Evolutionary conservation across 129 eudicot species (phyloP).

Genomic region (sunflower (Helianthus annuus)): HanXRQr2.0-SUNRISE NC_035436.2:186299135-186299634

Average conservation of each 20-base stretch:
- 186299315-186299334: slow-evolving; percentile 65
- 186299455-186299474: slow-evolving; percentile 54
- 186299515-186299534: slow-evolving; percentile 53
- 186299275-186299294: slow-evolving; percentile 16
- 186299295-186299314: slow-evolving; percentile 21
- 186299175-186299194: background rate
- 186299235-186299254: slow-evolving; percentile 10
- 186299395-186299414: slow-evolving; percentile 53
- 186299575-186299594: slow-evolving; percentile 19
- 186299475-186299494: slow-evolving; percentile 46
- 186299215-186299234: slow-evolving; percentile 16
- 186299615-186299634: slow-evolving; percentile 18
- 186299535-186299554: slow-evolving; percentile 19
- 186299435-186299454: slow-evolving; percentile 54
- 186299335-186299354: slow-evolving; percentile 81
- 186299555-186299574: slow-evolving; percentile 17
- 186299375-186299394: slow-evolving; percentile 62
- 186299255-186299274: background rate
- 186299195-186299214: slow-evolving; percentile 16
- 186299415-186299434: slow-evolving; percentile 66
- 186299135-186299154: background rate
- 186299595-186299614: slow-evolving; percentile 15
- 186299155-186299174: no score
- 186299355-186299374: slow-evolving; percentile 58
- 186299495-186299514: slow-evolving; percentile 54